A percentile compares a stretch with the other conserved stretches of the same genome.
phyloP scores from a whole-genome alignment of 345 rosid genomes.

The Laguncularia racemosa region DNA sequence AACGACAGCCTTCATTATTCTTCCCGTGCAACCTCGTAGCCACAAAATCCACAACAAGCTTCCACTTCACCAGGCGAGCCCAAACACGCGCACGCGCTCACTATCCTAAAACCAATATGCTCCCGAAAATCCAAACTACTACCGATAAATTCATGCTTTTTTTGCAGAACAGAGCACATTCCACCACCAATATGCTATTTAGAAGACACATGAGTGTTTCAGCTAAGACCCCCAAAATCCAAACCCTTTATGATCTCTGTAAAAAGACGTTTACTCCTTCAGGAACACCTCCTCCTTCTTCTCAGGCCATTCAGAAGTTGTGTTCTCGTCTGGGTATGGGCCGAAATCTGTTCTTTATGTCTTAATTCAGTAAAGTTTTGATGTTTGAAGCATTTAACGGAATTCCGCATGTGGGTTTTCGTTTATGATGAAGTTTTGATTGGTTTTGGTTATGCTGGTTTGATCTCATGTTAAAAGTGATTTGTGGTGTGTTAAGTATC shows the following conservation, averaged over 20 bases:
- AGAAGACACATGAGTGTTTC: slow-evolving; percentile 38
- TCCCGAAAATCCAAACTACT: slow-evolving; percentile 37
- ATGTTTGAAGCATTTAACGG: not conserved
- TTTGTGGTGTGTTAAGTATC: not conserved
- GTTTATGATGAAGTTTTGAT: not conserved
- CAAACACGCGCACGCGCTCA: no score
- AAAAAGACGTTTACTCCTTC: slow-evolving; percentile 45
- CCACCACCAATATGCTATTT: slow-evolving; percentile 6
- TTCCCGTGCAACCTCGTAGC: no score
- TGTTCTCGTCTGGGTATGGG: slow-evolving; percentile 68
- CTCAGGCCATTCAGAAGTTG: slow-evolving; percentile 37
- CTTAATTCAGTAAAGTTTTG: not conserved
- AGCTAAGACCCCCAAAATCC: slow-evolving; percentile 36
- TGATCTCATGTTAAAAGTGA: not conserved
- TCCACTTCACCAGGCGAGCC: no score
- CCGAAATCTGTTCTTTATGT: not conserved
- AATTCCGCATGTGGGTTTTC: not conserved
- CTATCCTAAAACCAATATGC: slow-evolving; percentile 14
- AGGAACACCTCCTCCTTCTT: slow-evolving; percentile 35
- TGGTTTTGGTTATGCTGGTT: not conserved
- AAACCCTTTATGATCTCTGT: slow-evolving; percentile 65
- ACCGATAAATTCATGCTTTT: slow-evolving; percentile 34
- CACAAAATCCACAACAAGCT: no score
- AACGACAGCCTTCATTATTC: no score
- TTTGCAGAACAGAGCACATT: slow-evolving; percentile 10